phyloP scores from a whole-genome alignment of 2,329 filamentous ascomycete species.

The Trichoderma atroviride region DNA sequence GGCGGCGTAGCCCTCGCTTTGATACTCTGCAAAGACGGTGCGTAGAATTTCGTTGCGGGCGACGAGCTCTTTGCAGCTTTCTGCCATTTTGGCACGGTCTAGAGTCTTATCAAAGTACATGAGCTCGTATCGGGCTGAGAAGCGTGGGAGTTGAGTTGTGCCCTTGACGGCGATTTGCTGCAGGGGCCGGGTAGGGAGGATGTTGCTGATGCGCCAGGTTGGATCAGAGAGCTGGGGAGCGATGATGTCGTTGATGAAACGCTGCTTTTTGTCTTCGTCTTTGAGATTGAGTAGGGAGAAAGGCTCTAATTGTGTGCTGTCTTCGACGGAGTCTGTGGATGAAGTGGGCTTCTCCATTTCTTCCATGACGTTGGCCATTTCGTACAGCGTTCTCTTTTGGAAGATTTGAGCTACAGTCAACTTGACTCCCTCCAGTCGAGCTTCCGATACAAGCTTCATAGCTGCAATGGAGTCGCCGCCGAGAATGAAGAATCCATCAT shows the following conservation, averaged over 20 bases:
- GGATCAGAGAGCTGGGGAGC: slow-evolving; percentile 54
- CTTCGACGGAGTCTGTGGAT: slow-evolving; percentile 28
- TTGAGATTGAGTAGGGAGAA: slow-evolving; percentile 54
- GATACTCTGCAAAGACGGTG: slow-evolving; percentile 63
- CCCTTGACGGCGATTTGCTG: slow-evolving; percentile 62
- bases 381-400: slow-evolving; percentile 49
- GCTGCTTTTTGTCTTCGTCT: slow-evolving; percentile 33
- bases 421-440: slow-evolving; percentile 50
- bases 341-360: neutral
- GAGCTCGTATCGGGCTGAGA: slow-evolving; percentile 65
- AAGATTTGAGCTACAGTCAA: slow-evolving; percentile 61
- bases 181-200: slow-evolving; percentile 60
- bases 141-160: slow-evolving; percentile 60
- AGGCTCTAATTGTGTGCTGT: slow-evolving; percentile 40
- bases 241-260: slow-evolving; percentile 52
- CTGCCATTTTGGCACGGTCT: slow-evolving; percentile 51
- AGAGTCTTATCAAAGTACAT: slow-evolving; percentile 61
- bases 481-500: slow-evolving; percentile 63
- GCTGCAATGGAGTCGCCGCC: slow-evolving; percentile 63
- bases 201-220: slow-evolving; percentile 55
- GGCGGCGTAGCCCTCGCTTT: slow-evolving; percentile 56
- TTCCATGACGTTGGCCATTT: slow-evolving; percentile 54
- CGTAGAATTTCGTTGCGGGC: slow-evolving; percentile 65
- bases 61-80: slow-evolving; percentile 59
- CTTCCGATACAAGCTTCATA: slow-evolving; percentile 63